A percentile compares a stretch with the other conserved stretches of the same genome.
Conservation (phyloP, 768 basidiomycete species). For the Mycena sanguinolenta region DNA sequence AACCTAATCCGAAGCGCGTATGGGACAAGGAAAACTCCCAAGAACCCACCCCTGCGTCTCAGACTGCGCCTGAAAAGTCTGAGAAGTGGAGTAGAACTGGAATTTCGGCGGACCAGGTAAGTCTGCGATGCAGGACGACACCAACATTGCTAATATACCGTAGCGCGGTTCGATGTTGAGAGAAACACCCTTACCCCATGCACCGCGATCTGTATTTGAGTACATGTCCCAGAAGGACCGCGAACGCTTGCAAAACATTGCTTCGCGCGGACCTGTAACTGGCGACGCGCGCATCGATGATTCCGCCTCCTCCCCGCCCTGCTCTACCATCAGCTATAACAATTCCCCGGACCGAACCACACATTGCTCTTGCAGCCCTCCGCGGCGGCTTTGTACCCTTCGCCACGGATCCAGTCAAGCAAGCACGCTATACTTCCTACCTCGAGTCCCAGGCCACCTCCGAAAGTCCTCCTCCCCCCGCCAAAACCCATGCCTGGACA, state of each 20-base stretch:
- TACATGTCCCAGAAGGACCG: constrained; percentile 93
- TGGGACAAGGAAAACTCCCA: constrained; percentile 72
- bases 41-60: constrained; percentile 36
- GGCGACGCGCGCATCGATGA: constrained; percentile 37
- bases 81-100: constrained; percentile 64
- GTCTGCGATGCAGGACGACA: constrained; percentile 39
- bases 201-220: constrained; percentile 90
- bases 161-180: constrained; percentile 89
- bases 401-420: constrained; percentile 79
- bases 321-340: constrained; percentile 49
- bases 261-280: constrained; percentile 48
- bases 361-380: constrained; percentile 88
- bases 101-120: constrained; percentile 81
- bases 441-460: constrained; percentile 78
- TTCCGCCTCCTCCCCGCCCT: constrained; percentile 41
- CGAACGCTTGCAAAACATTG: constrained; percentile 81
- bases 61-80: constrained; percentile 51
- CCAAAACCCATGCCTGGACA: constrained; percentile 70
- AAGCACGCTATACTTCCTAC: constrained; percentile 88
- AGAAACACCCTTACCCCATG: constrained; percentile 78
- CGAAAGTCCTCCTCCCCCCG: constrained; percentile 58
- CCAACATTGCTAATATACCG: background rate
- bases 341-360: constrained; percentile 77
- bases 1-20: constrained; percentile 83
- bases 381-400: constrained; percentile 90